Evolutionary conservation across 768 basidiomycete genomes (phyloP).

Genomic region (Termitomyces sp.): DNA sequence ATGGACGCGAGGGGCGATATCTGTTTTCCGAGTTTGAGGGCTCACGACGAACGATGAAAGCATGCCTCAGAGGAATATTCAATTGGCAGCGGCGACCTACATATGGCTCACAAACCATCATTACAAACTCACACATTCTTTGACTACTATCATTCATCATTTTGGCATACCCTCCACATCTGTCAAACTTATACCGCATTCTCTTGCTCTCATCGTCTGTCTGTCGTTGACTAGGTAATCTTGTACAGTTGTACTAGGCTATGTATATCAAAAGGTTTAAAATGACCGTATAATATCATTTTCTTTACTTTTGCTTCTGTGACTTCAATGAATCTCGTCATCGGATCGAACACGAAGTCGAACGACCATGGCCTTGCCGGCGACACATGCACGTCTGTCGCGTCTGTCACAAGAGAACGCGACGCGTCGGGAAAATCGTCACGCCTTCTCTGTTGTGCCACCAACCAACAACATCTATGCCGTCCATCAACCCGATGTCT

Average conservation of each 20-base stretch:
- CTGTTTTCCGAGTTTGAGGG: background rate
- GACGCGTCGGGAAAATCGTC: constrained; percentile 11
- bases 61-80: background rate
- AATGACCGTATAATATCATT: background rate
- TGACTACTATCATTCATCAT: background rate
- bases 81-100: background rate
- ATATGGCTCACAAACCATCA: background rate
- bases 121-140: background rate
- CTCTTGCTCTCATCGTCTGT: background rate
- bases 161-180: constrained; percentile 4
- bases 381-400: too few species aligned
- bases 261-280: background rate
- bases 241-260: background rate
- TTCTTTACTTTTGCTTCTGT: too few species aligned
- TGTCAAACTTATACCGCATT: constrained; percentile 8
- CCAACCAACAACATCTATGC: constrained; percentile 4
- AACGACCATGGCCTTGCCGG: too few species aligned
- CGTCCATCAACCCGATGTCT: constrained; percentile 13
- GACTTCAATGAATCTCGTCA: too few species aligned
- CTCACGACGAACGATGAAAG: background rate
- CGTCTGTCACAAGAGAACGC: constrained; percentile 11
- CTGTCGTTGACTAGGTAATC: background rate
- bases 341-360: too few species aligned
- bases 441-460: background rate
- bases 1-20: background rate